phyloP scores from a whole-genome alignment of 257 asterid genomes.

The Solanum clarkiae region DNA sequence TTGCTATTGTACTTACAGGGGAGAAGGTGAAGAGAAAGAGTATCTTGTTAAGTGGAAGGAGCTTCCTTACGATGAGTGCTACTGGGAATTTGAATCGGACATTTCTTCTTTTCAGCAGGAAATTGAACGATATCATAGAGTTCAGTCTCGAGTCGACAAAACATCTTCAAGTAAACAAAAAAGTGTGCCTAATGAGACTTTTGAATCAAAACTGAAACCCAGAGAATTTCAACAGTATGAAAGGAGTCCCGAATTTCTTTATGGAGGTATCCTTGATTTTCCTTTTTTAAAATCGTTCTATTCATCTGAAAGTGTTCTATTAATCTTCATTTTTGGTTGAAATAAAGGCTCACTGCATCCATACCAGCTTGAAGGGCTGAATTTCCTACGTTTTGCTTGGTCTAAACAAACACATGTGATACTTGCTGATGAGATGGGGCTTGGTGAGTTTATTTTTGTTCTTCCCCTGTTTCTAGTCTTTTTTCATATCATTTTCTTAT shows the following conservation, averaged over 20 bases:
- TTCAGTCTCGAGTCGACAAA: constrained; percentile 35
- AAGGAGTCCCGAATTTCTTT: constrained; percentile 77
- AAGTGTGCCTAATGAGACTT: constrained; percentile 35
- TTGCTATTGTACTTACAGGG: constrained; percentile 22
- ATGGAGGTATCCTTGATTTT: constrained; percentile 53
- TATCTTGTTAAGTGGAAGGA: constrained; percentile 98
- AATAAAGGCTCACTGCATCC: constrained; percentile 87
- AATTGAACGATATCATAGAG: constrained; percentile 54
- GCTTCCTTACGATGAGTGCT: constrained; percentile 89
- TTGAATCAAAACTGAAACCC: constrained; percentile 52
- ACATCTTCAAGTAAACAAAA: constrained; percentile 36
- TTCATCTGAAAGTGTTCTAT: background rate
- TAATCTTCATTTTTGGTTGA: background rate
- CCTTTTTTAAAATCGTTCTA: background rate
- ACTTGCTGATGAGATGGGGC: constrained; percentile 99
- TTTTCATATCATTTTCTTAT: background rate
- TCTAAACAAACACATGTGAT: constrained; percentile 88
- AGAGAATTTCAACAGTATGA: constrained; percentile 89
- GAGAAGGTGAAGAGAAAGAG: constrained; percentile 57
- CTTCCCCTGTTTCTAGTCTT: background rate
- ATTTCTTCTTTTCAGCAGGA: constrained; percentile 72
- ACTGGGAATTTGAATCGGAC: constrained; percentile 86
- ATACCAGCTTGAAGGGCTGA: constrained; percentile 97
- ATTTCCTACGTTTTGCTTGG: constrained; percentile 94
- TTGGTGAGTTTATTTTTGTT: constrained; percentile 44